Evolutionary conservation across 768 basidiomycete genomes (phyloP), one percentile per base, ranked within the genome.

Genomic region (Hirschioporus abietinus): DNA sequence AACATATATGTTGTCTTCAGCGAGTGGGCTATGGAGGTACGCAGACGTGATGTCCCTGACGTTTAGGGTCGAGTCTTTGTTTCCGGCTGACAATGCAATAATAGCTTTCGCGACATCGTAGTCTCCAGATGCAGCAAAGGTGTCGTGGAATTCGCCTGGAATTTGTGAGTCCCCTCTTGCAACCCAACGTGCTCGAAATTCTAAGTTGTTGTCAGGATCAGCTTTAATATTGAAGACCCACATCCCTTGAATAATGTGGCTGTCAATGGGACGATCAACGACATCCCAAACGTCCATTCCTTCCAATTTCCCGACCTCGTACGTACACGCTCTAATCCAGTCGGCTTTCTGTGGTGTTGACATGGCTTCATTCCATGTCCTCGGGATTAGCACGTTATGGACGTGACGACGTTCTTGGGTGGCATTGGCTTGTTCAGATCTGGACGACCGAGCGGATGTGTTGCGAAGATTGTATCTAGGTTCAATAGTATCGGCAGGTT

Each of bases 141-240:
- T 61, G 23, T 61, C 60, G 17, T 61, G 3, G 23, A 25, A 61
- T 25, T 61, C 60, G 12, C 75, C 74, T 8, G 68, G 64, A 0
- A 69, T 58, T 63, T 78, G 77, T 1, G 71, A 63, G 68, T 70
- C 76, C 0, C 76, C 76, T 61, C 72, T 70, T 0, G 74, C 76
- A 18, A 74, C 74, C n/a, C 74, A 66, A 27, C 75, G 58, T 15
- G 71, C 72, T 64, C 76, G 75, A 66, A 69, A 67, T 7, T 69
- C 68, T 10, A 76, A 60, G 1, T 63, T 66, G 10, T 71, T 72
- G 20, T 3, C 26, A 20, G 27, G 42, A 60, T 75, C 68, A 26
- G 60, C 35, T 66, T 76, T 77, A 42, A 70, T 42, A 3, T 66
- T 61, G 68, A 70, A 76, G 9, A 76, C 75, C 74, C 75, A 75